Evolutionary conservation across 2,329 filamentous ascomycete genomes (phyloP), one percentile per base, ranked within the genome.

Genomic region (Aspergillus felis): DNA sequence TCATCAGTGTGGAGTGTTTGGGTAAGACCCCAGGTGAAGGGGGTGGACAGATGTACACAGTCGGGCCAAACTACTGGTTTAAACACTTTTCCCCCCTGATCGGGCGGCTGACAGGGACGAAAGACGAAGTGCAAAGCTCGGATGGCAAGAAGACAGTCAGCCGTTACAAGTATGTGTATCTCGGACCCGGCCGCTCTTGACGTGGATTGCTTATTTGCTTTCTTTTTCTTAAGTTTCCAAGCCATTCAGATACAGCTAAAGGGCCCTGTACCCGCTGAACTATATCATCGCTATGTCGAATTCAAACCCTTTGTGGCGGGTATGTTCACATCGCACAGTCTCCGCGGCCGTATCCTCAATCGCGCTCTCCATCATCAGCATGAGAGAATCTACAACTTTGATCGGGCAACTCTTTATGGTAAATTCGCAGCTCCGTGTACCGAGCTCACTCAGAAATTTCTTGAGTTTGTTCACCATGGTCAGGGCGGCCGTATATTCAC

Each of bases 221-320:
- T 8, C 24, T 25, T 24, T 29, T 20, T 20, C 6, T 48, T 65
- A 67, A 92, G 90, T 74, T 97, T 97, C 75, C 92, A 96, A 80
- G 90, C 93, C 42, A 92, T 91, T 71, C 89, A 97, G 72, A 87
- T 97, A 68, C 93, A 97, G 71, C 82, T 97, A 7, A 81, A 84
- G 49, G 93, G 93, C 0, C 93, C 93, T 0, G 88, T 94, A 0
- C 92, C 93, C 0, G 79, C 85, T 2, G 80, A 86, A 60, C 80
- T 97, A 35, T 96, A 96, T 72, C 92, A 97, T 72, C 89, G 92
- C 64, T 97, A 89, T 69, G 92, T 97, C 57, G 92, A 96, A 72
- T 97, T 97, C 75, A 89, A 87, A 56, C 92, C 92, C 27, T 91
- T 96, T 68, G 89, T 97, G 55, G 90, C 90, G 52, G 85, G 87